A percentile compares a stretch with the other conserved stretches of the same genome.
phyloP scores from a whole-genome alignment of 2,329 filamentous ascomycete species.

The Purpureocillium lavendulum region DNA sequence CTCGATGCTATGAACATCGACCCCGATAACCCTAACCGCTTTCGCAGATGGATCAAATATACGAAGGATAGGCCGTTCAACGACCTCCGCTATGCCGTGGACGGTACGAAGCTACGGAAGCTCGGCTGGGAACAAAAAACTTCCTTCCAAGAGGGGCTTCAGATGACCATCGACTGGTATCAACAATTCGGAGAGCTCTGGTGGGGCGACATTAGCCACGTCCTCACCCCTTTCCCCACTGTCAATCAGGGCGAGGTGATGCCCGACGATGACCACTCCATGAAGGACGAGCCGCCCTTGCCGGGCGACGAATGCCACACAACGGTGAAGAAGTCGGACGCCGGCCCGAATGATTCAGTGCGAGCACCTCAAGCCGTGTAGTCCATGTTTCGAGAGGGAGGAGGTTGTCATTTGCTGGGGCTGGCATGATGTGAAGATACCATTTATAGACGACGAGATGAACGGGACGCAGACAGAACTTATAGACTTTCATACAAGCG shows the following conservation, averaged over 20 bases:
- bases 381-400: no score
- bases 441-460: no score
- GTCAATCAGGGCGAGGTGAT: conserved; percentile 48
- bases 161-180: conserved; percentile 63
- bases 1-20: conserved; percentile 53
- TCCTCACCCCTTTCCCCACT: conserved; percentile 59
- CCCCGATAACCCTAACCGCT: conserved; percentile 39
- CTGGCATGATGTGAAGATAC: no score
- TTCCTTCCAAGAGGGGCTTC: conserved; percentile 54
- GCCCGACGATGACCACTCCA: conserved; percentile 32
- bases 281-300: conserved; percentile 23
- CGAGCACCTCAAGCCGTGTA: no score
- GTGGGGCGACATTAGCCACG: conserved; percentile 66
- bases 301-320: conserved; percentile 11
- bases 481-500: no score
- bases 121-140: conserved; percentile 65
- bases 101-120: conserved; percentile 57
- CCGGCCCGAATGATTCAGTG: not conserved
- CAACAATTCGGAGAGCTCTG: conserved; percentile 54
- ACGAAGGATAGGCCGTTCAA: conserved; percentile 74
- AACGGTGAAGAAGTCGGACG: not conserved
- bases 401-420: no score
- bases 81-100: conserved; percentile 64
- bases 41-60: conserved; percentile 61
- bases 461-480: no score